Conservation (phyloP, 1,139 yeast species). For the Geotrichum armillariae region DNA sequence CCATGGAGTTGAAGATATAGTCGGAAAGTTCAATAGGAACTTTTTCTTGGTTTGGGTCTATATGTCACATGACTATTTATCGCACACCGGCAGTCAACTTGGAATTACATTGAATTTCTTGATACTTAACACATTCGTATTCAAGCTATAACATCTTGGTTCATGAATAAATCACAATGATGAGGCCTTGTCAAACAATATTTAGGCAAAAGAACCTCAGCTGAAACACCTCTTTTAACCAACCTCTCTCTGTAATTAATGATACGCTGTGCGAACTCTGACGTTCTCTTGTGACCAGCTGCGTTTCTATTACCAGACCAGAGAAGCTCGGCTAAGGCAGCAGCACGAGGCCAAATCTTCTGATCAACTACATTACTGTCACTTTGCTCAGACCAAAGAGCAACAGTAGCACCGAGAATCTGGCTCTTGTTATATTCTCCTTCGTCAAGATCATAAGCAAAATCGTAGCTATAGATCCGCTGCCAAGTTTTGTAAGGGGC, state of each 20-base stretch:
- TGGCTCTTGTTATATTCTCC: constrained; percentile 26
- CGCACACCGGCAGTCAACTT: too few species aligned
- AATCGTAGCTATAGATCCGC: constrained; percentile 46
- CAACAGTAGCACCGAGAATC: constrained; percentile 49
- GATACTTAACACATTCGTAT: too few species aligned
- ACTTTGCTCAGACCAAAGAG: constrained; percentile 50
- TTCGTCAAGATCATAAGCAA: constrained; percentile 39
- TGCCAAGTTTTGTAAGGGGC: constrained; percentile 54
- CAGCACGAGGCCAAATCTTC: constrained; percentile 52
- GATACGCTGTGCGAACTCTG: constrained; percentile 45
- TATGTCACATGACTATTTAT: too few species aligned
- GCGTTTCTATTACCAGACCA: constrained; percentile 49
- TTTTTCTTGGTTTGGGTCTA: too few species aligned
- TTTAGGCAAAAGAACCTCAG: constrained; percentile 47
- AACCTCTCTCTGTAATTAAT: constrained; percentile 48
- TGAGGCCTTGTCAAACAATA: constrained; percentile 47
- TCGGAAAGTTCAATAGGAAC: too few species aligned
- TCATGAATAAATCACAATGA: constrained; percentile 41
- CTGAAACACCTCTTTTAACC: constrained; percentile 42
- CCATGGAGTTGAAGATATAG: too few species aligned
- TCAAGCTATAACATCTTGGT: not conserved
- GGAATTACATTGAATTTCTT: not conserved
- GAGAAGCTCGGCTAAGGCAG: constrained; percentile 49
- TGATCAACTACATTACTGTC: constrained; percentile 44
- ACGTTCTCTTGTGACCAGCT: constrained; percentile 40